A percentile compares a stretch with the other conserved stretches of the same genome.
Conservation (phyloP, 2,329 filamentous ascomycete species). For the Fusarium agapanthi region DNA sequence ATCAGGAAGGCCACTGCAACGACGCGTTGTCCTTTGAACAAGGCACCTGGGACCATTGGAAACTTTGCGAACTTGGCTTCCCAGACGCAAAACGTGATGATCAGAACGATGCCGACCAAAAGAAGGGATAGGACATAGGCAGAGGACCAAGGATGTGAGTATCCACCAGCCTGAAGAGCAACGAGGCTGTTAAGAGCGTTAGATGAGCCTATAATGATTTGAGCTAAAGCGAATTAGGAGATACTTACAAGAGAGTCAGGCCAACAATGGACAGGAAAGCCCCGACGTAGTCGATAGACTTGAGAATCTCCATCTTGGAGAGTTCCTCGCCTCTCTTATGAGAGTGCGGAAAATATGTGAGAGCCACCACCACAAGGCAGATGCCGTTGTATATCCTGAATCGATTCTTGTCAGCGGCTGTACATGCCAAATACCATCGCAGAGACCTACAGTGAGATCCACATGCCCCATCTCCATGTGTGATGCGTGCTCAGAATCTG, state of each 20-base stretch:
- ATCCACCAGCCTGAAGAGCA: neutral
- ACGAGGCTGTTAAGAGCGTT: neutral
- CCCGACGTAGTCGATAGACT: neutral
- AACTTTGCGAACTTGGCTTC: neutral
- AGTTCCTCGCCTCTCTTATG: neutral
- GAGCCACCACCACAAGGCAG: neutral
- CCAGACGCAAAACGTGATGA: neutral
- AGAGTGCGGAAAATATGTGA: neutral
- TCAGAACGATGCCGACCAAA: rapidly evolving
- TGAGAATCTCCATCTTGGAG: neutral
- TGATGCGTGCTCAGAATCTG: neutral
- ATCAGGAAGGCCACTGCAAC: neutral
- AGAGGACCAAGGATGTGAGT: neutral
- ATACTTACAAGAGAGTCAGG: neutral
- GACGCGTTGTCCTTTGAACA: neutral
- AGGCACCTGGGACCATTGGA: neutral
- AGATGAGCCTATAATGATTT: neutral
- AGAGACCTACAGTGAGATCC: neutral
- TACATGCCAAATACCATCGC: rapidly evolving
- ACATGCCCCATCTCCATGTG: neutral
- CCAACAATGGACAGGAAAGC: neutral
- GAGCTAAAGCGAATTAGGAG: rapidly evolving
- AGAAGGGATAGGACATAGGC: neutral
- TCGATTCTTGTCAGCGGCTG: neutral
- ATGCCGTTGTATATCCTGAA: neutral